Percentiles rank a stretch among this genome's conserved stretches.
These are phyloP conservation scores for Ophiosphaerella herpotricha DNA, from an alignment of 2,329 filamentous ascomycete species.

Conservation along the genomic window DNA sequence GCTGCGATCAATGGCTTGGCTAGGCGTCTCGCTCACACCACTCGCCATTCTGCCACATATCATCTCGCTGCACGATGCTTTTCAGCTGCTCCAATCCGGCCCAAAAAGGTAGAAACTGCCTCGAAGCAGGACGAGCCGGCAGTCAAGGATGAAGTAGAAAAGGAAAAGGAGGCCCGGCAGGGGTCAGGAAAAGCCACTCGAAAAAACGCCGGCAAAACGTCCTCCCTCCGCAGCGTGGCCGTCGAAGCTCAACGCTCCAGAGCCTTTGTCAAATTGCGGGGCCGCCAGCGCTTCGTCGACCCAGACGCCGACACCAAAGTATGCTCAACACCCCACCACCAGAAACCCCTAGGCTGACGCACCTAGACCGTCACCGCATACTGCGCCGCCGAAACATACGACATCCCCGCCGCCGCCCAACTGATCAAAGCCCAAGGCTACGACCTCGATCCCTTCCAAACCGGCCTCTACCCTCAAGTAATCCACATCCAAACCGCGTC, in stretches of 20 bases:
- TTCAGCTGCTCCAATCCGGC: constrained; percentile 12
- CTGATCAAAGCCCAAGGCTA: constrained; percentile 64
- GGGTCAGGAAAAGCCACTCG: constrained; percentile 26
- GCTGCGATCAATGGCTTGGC: constrained; percentile 28
- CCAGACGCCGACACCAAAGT: constrained; percentile 52
- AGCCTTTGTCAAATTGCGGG: constrained; percentile 56
- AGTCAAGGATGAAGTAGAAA: constrained; percentile 11
- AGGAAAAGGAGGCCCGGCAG: constrained; percentile 8
- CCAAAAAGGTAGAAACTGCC: constrained; percentile 30
- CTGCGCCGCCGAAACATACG: constrained; percentile 70
- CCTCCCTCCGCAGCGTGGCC: constrained; percentile 81
- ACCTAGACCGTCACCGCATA: constrained; percentile 62
- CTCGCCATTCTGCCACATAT: constrained; percentile 6
- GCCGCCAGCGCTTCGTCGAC: constrained; percentile 51
- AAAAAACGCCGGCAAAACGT: constrained; percentile 41
- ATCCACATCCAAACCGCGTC: constrained; percentile 61
- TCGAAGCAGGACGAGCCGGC: constrained; percentile 26
- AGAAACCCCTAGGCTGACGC: not conserved
- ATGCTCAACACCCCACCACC: not conserved
- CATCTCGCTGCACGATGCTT: constrained; percentile 19
- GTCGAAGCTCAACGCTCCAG: constrained; percentile 76
- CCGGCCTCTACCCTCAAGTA: constrained; percentile 67
- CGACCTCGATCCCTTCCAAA: constrained; percentile 65
- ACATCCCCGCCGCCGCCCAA: constrained; percentile 61
- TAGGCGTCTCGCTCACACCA: constrained; percentile 23